A percentile compares a stretch with the other conserved stretches of the same genome.
phyloP scores from a whole-genome alignment of 1,284 basidiomycete species.

The Sanguinoderma infundibulare region DNA sequence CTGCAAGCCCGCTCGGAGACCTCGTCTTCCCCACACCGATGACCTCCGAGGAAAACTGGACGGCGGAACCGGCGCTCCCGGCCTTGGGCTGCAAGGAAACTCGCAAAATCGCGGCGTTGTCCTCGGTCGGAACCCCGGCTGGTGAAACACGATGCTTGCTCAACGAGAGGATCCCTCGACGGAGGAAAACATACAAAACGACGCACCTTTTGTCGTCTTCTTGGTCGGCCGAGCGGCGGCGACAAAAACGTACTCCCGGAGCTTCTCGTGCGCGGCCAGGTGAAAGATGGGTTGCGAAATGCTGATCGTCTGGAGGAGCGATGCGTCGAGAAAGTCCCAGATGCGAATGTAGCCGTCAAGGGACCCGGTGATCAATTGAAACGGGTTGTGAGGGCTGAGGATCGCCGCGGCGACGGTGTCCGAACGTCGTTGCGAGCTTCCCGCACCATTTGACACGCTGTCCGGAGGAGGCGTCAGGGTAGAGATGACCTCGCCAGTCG shows the following conservation, averaged over 20 bases:
- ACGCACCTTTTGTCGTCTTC: slow-evolving; percentile 47
- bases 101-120: slow-evolving; percentile 60
- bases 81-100: slow-evolving; percentile 61
- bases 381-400: slow-evolving; percentile 85
- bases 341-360: slow-evolving; percentile 84
- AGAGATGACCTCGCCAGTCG: slow-evolving; percentile 81
- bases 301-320: slow-evolving; percentile 76
- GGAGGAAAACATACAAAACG: slow-evolving; percentile 14
- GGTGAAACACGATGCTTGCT: not conserved
- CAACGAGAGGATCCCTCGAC: slow-evolving; percentile 1
- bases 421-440: slow-evolving; percentile 15
- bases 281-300: slow-evolving; percentile 75
- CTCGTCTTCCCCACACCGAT: slow-evolving; percentile 72
- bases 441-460: slow-evolving; percentile 46
- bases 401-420: slow-evolving; percentile 76
- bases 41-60: slow-evolving; percentile 56
- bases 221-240: slow-evolving; percentile 58
- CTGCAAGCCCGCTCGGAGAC: slow-evolving; percentile 61
- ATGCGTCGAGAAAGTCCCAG: slow-evolving; percentile 94
- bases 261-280: slow-evolving; percentile 70
- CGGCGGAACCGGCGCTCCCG: slow-evolving; percentile 43
- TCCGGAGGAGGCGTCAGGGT: slow-evolving; percentile 62
- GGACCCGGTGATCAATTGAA: slow-evolving; percentile 89
- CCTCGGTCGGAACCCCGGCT: slow-evolving; percentile 36
- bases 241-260: slow-evolving; percentile 74